Base-by-base conservation (phyloP, 2,329 filamentous ascomycete genomes). In the Diplocarpon rosae region DNA sequence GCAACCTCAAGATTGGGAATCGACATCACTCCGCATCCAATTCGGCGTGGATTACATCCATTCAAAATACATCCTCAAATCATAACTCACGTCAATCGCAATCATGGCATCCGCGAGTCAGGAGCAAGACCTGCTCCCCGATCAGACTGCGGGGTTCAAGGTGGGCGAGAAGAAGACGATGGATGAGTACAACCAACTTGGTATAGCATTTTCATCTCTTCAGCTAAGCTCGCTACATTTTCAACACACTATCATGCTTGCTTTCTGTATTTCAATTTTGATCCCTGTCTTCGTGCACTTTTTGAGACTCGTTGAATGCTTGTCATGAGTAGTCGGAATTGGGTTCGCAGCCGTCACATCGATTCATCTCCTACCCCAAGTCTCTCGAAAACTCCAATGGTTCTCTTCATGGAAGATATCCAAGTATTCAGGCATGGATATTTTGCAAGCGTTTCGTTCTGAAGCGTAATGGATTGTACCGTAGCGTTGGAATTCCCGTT, bases 121-220 rank as follows among this genome's bases (percentile, higher is more conserved):
- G 54, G 76, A 85, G 11, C 87, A 95, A 51, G 90, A 96, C 61
- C 78, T 90, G 56, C 73, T 84, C 66, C 83, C 87, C 53, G 85
- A 92, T 71, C 76, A 83, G 70, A 95, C 89, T 55, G 82, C 89
- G 69, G 90, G 90, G 64, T 96, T 95, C 82, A 95, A 93, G 79
- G 84, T 95, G 63, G 89, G 87, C 56, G 87, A 95, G 78, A 95
- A 95, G 82, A 95, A 96, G 78, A 93, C 86, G 58, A 75, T 98
- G 62, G 85, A 90, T 53, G 85, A 95, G 67, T 95, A 95, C 69
- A 76, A 90, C 63, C 75, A 95, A 66, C 83, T 98, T 69, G 92
- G 88, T 94, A 72, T 62, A 85, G 57, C 46, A 13, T 24, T 14
- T 30, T 35, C 29, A 9, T 20, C 29, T 24, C 5, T 16, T 29